Evolutionary conservation across 257 asterid species (phyloP), one percentile per base, ranked within the genome.

Genomic region (Penstemon newberryi): DNA sequence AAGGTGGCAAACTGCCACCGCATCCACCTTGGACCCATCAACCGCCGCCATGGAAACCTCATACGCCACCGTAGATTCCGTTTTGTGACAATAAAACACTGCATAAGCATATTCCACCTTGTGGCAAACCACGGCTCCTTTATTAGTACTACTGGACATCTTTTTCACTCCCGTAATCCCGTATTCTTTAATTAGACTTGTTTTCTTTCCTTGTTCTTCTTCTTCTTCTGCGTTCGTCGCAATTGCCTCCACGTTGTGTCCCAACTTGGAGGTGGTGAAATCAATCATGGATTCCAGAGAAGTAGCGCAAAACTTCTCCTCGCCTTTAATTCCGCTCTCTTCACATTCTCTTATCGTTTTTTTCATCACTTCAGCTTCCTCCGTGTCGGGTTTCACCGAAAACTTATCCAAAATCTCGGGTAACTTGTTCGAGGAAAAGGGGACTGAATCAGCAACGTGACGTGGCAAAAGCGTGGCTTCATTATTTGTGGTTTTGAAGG

Each of bases 211-310:
- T 6, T 49, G 57, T 8, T 82, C 18, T 15, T 15, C 78, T 8
- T 82, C 18, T 15, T 15, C 78, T 8, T 81, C 78, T 9, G 88
- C 74, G 6, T 63, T 69, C 4, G 97, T 92, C 3, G 97, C 83
- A 1, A 92, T 42, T 13, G 90, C 96, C 13, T 55, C 52, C 10
- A 81, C 84, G 5, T 79, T 77, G 11, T 70, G 78, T 3, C 97
- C 99, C 4, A 89, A 54, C 65, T 79, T 83, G 54, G 89, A 84
- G 12, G 81, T 74, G 75, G 73, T 78, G 85, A 86, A 93, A 71
- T 90, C 96, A 0, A 93, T 65, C 97, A 90, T 93, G 62, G 99
- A 82, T 63, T 93, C 95, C 63, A 93, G 38, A 9, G 96, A 90
- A 54, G 99, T 90, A 3, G 95, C 90, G 42, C 99, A 90, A 0